Percentiles rank a stretch among this genome's conserved stretches.
These are phyloP conservation scores for Leucocoprinus sp. DNA, from an alignment of 768 basidiomycete genomes.

Conservation along the genomic window DNA sequence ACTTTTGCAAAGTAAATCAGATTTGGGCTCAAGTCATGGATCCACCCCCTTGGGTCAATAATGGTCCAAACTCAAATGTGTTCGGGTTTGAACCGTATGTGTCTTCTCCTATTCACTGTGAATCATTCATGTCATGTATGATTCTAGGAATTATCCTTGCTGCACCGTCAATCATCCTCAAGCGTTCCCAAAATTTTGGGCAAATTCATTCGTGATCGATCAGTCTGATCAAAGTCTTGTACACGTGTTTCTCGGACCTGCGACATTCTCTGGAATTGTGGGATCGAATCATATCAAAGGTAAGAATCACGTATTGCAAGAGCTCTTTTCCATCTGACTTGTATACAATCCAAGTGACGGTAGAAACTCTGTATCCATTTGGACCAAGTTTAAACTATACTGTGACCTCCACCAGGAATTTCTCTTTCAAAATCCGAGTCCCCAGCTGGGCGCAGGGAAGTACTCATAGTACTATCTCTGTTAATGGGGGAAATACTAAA, in stretches of 20 bases:
- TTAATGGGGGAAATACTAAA: constrained; percentile 20
- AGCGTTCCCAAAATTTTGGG: constrained; percentile 36
- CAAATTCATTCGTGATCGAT: constrained; percentile 29
- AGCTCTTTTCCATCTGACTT: neutral
- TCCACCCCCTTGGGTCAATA: constrained; percentile 29
- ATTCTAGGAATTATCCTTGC: constrained; percentile 31
- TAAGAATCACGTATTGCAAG: too few species aligned
- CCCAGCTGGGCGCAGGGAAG: constrained; percentile 30
- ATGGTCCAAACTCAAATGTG: constrained; percentile 31
- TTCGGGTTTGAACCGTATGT: constrained; percentile 35
- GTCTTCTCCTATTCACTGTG: neutral
- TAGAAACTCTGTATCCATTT: constrained; percentile 33
- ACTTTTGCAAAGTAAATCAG: constrained; percentile 28
- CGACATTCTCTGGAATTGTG: constrained; percentile 26
- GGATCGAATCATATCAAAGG: constrained; percentile 28
- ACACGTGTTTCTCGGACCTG: constrained; percentile 32
- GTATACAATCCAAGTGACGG: constrained; percentile 18
- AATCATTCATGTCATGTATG: neutral
- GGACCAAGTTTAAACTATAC: constrained; percentile 28
- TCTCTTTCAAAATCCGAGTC: constrained; percentile 30
- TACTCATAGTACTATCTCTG: constrained; percentile 24
- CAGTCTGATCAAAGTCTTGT: constrained; percentile 22
- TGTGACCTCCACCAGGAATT: constrained; percentile 23
- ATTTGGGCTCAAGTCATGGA: constrained; percentile 33
- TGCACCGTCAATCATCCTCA: constrained; percentile 37